Evolutionary conservation across 305 asterid species (phyloP), one percentile per base, ranked within the genome.

Genomic region (Plantago coronopus): DNA sequence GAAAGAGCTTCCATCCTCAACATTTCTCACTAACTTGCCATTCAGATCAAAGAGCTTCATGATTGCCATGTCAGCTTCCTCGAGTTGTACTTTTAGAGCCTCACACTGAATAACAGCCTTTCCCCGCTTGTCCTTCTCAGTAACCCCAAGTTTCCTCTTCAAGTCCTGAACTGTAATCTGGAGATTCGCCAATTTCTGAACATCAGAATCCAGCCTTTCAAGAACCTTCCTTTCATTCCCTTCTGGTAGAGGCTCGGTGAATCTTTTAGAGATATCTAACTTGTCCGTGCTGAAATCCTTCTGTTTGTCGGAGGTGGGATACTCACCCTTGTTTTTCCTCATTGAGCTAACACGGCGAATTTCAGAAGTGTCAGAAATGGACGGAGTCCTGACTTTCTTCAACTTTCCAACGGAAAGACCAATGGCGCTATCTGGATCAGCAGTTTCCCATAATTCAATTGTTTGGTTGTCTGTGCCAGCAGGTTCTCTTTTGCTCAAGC

Each of bases 201-300:
- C 85, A 40, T 90, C 97, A 0, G 99, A 90, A 63, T 90, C 85
- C 31, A 94, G 95, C 81, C 97, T 77, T 62, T 86, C 94, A 66
- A 90, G 55, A 43, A 90, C 83, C 76, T 80, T 88, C 72, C 76
- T 81, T 72, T 78, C 79, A 88, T 71, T 81, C 55, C 88, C 90
- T 66, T 85, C 97, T 62, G 65, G 83, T 61, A 72, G 63, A 13
- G 87, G 63, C 42, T 79, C 95, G 2, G 70, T 63, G 16, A 80
- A 83, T 70, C 82, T 72, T 67, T 74, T 85, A 10, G 94, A 82
- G 43, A 79, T 54, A 62, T 89, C 89, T 23, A 81, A 59, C 73
- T 80, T 85, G 72, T 84, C 91, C 40, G 83, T 76, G 19, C 81
- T 76, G 43, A 61, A 48, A 54, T 78, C 84, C 63, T 83, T 80